Conservation (phyloP, 129 eudicot genomes). For the Lonicera japonica region DNA sequence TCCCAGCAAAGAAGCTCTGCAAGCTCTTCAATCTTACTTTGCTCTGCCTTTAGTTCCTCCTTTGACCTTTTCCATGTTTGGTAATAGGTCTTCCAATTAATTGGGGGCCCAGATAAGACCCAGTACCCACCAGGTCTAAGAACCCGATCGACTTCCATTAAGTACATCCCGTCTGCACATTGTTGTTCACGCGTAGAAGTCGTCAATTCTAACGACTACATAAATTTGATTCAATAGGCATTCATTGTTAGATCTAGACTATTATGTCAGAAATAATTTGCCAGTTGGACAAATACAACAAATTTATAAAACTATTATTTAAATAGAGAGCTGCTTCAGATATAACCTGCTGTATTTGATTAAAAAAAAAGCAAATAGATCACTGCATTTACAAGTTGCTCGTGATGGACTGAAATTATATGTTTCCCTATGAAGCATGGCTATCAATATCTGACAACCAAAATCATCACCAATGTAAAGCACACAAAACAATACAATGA, state of each 20-base stretch:
- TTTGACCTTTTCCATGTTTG: conserved; percentile 77
- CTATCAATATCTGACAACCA: too few species aligned
- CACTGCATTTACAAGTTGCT: too few species aligned
- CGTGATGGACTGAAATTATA: too few species aligned
- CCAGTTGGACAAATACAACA: too few species aligned
- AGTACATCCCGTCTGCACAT: conserved; percentile 69
- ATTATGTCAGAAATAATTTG: too few species aligned
- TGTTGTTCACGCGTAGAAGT: background rate
- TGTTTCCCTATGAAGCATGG: too few species aligned
- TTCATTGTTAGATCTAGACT: background rate
- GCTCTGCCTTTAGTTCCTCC: conserved; percentile 79
- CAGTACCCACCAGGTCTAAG: conserved; percentile 96
- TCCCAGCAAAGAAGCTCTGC: conserved; percentile 96
- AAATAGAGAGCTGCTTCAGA: too few species aligned
- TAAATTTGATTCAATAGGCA: background rate
- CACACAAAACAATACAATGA: too few species aligned
- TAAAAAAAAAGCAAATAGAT: too few species aligned
- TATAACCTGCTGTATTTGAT: too few species aligned
- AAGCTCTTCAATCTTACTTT: conserved; percentile 69
- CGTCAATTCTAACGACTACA: background rate
- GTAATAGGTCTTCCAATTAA: conserved; percentile 85
- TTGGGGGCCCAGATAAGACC: conserved; percentile 98
- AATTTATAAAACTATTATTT: too few species aligned
- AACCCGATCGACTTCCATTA: conserved; percentile 95
- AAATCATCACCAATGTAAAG: too few species aligned